Evolutionary conservation across 352 stramenopile genomes (phyloP).

Genomic region (Pythium plurisporium): DNA sequence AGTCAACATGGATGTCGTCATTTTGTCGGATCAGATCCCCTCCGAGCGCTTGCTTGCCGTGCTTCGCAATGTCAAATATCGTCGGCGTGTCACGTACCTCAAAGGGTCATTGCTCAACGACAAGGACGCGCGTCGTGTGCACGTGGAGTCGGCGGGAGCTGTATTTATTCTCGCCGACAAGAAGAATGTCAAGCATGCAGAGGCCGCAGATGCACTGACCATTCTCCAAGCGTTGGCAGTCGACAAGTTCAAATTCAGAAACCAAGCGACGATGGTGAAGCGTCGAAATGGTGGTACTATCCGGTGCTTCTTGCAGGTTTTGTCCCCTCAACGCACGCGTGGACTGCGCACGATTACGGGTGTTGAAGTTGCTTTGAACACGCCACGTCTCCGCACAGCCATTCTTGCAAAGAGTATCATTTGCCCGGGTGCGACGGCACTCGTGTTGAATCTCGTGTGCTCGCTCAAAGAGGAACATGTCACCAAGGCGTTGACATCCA

Average conservation of each 20-base stretch:
- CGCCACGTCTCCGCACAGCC: constrained; percentile 34
- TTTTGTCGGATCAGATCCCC: constrained; percentile 35
- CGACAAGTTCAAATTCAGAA: constrained; percentile 44
- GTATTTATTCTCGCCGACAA: constrained; percentile 56
- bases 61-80: constrained; percentile 41
- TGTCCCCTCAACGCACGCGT: constrained; percentile 39
- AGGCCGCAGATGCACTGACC: constrained; percentile 43
- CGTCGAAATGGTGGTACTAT: constrained; percentile 11
- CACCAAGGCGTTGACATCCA: constrained; percentile 28
- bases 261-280: constrained; percentile 20
- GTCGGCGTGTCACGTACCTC: constrained; percentile 45
- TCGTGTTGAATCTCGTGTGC: constrained; percentile 61
- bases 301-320: constrained; percentile 50
- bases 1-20: constrained; percentile 63
- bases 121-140: constrained; percentile 41
- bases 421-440: constrained; percentile 42
- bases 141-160: constrained; percentile 37
- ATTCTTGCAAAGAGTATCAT: constrained; percentile 49
- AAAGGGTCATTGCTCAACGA: constrained; percentile 52
- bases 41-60: constrained; percentile 31
- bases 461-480: constrained; percentile 38
- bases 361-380: constrained; percentile 48
- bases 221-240: constrained; percentile 51
- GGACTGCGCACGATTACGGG: constrained; percentile 48
- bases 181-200: constrained; percentile 35